Evolutionary conservation across 345 rosid genomes (phyloP), one percentile per base, ranked within the genome.

Genomic region (Populus tremula): DNA sequence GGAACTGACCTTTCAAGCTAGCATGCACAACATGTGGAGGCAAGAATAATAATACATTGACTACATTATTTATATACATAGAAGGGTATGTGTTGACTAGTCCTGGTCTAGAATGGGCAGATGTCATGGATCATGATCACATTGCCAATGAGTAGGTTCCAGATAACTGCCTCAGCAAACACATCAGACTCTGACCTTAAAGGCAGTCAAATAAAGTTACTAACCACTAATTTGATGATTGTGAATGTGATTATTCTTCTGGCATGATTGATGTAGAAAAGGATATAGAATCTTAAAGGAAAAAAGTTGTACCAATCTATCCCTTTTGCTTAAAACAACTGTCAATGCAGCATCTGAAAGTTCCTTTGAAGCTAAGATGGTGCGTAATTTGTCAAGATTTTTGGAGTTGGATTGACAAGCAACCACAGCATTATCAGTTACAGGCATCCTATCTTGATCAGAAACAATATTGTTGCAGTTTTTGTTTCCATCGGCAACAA

Each of bases 251-350:
- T 16, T 27, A 31, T 13, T 35, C 41, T 65, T 53, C 10, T 20
- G 9, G 39, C 20, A 16, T 16, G 35, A 14, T 11, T 16, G 38
- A 18, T 27, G 31, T 23, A 25, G 33, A n/a, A 63, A 35, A 12
- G 25, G 16, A 61, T 3, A 6, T n/a, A 63, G 21, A 21, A 53
- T 20, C 20, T 36, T 33, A 47, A 72, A 23, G 61, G 61, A 63
- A 65, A 79, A 49, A 45, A 14, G 54, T 18, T 72, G 49, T 91
- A 94, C 97, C 93, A 90, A 79, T 74, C 84, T 83, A 83, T 91
- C 91, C 81, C 93, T 92, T 79, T 84, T 88, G 31, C 85, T 79
- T 71, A 79, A 85, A 62, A 88, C 85, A 82, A 87, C 78, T 69
- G 73, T 83, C 77, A 85, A 17, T 45, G 94, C 93, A 77, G 90